Evolutionary conservation across 2,329 filamentous ascomycete genomes (phyloP).

Genomic region (Ceratocystis lukuohia): DNA sequence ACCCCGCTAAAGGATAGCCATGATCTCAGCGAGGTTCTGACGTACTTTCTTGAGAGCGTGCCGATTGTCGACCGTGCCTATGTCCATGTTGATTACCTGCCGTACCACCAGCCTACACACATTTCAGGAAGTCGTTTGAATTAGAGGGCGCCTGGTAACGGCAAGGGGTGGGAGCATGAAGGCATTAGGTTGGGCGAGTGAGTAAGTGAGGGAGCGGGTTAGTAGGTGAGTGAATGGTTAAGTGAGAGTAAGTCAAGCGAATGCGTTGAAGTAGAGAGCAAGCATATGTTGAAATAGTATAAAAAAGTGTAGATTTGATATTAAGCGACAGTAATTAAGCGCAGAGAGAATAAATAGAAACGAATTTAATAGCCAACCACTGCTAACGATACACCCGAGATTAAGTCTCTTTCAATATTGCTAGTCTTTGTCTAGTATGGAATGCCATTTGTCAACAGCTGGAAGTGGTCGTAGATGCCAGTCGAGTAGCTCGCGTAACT

Average conservation of each 20-base stretch:
- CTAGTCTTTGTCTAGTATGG: slow-evolving; percentile 51
- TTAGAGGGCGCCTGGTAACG: neutral
- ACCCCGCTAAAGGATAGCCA: slow-evolving; percentile 68
- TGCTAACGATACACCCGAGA: no score
- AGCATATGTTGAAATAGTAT: neutral
- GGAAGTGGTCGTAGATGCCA: slow-evolving; percentile 94
- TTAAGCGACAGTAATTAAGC: neutral
- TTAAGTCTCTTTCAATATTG: no score
- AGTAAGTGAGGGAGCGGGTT: no score
- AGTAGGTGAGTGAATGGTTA: neutral
- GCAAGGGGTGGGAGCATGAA: neutral
- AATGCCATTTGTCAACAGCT: slow-evolving; percentile 92
- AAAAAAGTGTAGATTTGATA: neutral
- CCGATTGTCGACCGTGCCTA: slow-evolving; percentile 63
- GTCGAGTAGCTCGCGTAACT: slow-evolving; percentile 86
- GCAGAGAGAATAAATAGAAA: slow-evolving; percentile 8
- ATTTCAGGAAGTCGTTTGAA: slow-evolving; percentile 27
- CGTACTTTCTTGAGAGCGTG: slow-evolving; percentile 74
- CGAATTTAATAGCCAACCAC: neutral
- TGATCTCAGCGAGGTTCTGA: slow-evolving; percentile 62
- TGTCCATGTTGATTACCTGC: slow-evolving; percentile 53
- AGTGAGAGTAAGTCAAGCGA: no score
- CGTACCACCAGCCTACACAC: slow-evolving; percentile 48
- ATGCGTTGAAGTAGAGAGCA: neutral
- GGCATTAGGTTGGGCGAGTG: neutral